Percentiles rank a stretch among this genome's conserved stretches.
These are phyloP conservation scores for Phytophthora vignae DNA, from an alignment of 352 stramenopile species.

Conservation along the genomic window DNA sequence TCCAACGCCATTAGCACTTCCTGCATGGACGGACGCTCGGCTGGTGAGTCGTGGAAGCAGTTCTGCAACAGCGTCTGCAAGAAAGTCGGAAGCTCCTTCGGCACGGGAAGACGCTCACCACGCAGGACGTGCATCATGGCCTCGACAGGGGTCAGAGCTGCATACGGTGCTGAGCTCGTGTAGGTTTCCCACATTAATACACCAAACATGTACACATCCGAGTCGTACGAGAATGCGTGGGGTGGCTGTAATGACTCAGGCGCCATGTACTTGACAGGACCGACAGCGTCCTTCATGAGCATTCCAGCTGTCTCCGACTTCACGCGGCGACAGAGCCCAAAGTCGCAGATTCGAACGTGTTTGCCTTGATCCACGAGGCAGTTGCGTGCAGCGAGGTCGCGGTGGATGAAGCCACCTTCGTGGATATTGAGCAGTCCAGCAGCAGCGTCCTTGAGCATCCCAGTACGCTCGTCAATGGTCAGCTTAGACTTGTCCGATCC, in stretches of 20 bases:
- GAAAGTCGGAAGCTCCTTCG: slow-evolving; percentile 49
- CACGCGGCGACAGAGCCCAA: slow-evolving; percentile 78
- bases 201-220: slow-evolving; percentile 86
- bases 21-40: slow-evolving; percentile 73
- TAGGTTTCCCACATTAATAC: slow-evolving; percentile 88
- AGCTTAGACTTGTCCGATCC: slow-evolving; percentile 17
- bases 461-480: slow-evolving; percentile 55
- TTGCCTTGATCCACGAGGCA: slow-evolving; percentile 74
- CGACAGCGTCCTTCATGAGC: slow-evolving; percentile 72
- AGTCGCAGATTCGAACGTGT: slow-evolving; percentile 81
- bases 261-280: slow-evolving; percentile 87
- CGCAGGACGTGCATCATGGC: slow-evolving; percentile 70
- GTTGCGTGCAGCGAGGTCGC: slow-evolving; percentile 82
- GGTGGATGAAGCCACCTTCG: slow-evolving; percentile 86
- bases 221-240: slow-evolving; percentile 79
- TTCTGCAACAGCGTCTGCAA: slow-evolving; percentile 68
- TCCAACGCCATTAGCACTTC: slow-evolving; percentile 66
- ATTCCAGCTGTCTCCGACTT: slow-evolving; percentile 54
- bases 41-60: slow-evolving; percentile 74
- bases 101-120: slow-evolving; percentile 66
- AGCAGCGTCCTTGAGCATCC: slow-evolving; percentile 79
- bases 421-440: slow-evolving; percentile 85
- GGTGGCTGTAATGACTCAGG: slow-evolving; percentile 81
- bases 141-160: slow-evolving; percentile 60
- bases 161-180: slow-evolving; percentile 61